Evolutionary conservation across 768 basidiomycete species (phyloP).

Genomic region (Suillus alpinus): DNA sequence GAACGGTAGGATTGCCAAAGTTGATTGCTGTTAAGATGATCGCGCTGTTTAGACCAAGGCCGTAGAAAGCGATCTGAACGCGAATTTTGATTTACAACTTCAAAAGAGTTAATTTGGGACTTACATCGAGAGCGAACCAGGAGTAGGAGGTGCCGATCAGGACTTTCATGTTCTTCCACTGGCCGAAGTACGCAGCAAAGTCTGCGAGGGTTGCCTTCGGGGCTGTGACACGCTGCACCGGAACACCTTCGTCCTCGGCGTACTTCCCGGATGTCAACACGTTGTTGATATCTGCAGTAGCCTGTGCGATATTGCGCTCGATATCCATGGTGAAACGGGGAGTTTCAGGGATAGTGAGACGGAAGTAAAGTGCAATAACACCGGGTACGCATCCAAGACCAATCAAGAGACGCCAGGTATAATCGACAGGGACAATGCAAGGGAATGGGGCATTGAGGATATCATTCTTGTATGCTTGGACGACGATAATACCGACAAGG

Average conservation of each 20-base stretch:
- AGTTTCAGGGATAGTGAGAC: conserved; percentile 89
- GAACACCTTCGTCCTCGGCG: conserved; percentile 52
- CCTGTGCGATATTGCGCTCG: conserved; percentile 76
- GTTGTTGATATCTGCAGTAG: conserved; percentile 66
- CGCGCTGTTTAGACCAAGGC: conserved; percentile 80
- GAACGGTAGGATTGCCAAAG: conserved; percentile 41
- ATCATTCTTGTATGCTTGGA: conserved; percentile 63
- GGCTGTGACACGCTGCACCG: conserved; percentile 57
- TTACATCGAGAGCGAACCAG: conserved; percentile 85
- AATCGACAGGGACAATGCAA: conserved; percentile 56
- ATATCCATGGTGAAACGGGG: conserved; percentile 93
- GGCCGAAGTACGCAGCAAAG: conserved; percentile 64
- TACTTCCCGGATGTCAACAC: conserved; percentile 55
- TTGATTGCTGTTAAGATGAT: conserved; percentile 75
- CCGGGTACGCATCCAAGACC: conserved; percentile 86
- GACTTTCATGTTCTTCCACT: conserved; percentile 78
- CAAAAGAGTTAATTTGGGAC: conserved; percentile 21
- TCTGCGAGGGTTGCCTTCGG: conserved; percentile 70
- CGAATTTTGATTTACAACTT: conserved; percentile 3
- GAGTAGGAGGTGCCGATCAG: conserved; percentile 76
- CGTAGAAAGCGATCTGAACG: conserved; percentile 79
- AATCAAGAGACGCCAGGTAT: conserved; percentile 84
- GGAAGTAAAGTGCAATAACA: conserved; percentile 83
- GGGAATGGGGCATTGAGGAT: conserved; percentile 45
- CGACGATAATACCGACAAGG: conserved; percentile 61